A percentile compares a stretch with the other conserved stretches of the same genome.
Conservation (phyloP, 208 protist species). For the Trypanosoma platydactyli region DNA sequence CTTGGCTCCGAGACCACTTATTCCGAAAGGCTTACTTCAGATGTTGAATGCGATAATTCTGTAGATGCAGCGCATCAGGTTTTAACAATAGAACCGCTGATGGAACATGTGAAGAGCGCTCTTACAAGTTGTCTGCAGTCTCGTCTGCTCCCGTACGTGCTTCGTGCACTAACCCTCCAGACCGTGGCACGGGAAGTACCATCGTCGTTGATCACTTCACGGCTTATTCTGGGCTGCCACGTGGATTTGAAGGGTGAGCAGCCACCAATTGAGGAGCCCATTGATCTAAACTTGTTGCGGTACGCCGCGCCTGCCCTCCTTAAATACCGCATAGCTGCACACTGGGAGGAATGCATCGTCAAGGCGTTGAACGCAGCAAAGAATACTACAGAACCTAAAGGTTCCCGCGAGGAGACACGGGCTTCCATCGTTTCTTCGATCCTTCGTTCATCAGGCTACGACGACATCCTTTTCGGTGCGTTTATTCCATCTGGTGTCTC, state of each 20-base stretch:
- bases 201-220: conserved; percentile 37
- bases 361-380: neutral
- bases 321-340: conserved; percentile 2
- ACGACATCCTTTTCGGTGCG: conserved; percentile 45
- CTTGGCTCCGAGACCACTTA: no score
- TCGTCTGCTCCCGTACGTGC: conserved; percentile 33
- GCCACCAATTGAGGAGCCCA: conserved; percentile 12
- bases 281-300: conserved; percentile 17
- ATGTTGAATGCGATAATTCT: no score
- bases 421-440: neutral
- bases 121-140: conserved; percentile 41
- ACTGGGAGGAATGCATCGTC: neutral
- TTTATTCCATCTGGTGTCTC: conserved; percentile 39
- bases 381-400: neutral
- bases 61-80: neutral
- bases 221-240: conserved; percentile 44
- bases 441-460: neutral
- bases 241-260: conserved; percentile 58
- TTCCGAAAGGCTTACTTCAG: no score
- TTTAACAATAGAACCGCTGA: conserved; percentile 13
- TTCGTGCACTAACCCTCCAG: conserved; percentile 67
- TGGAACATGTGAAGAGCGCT: neutral
- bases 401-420: neutral
- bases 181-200: conserved; percentile 49
- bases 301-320: conserved; percentile 9